Evolutionary conservation across 768 basidiomycete species (phyloP), one percentile per base, ranked within the genome.

Genomic region (Amanita rubescens): DNA sequence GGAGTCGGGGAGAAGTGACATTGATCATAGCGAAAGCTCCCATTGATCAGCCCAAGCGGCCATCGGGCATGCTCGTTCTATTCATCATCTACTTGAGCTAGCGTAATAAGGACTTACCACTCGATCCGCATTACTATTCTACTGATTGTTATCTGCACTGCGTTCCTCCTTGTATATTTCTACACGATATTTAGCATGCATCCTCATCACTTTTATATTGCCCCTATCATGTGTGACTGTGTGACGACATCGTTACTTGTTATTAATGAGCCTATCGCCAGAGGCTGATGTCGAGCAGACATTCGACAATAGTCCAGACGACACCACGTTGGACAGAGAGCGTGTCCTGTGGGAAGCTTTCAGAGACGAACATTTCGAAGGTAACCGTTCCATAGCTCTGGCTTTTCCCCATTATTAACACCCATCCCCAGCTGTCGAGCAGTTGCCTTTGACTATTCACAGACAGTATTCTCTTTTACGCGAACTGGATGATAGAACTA

Each of bases 331-430:
- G 20, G 74, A 78, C 60, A 81, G 77, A 63, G 85, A 85, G 59
- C 75, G 71, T 55, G 81, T 81, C 30, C 74, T 87, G 34, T 88
- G 87, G 86, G 83, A 87, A 43, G 71, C 80, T 35, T 78, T 91
- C 63, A 79, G 80, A 62, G 90, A 91, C 61, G 86, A 91, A 55
- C 81, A 89, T 59, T 82, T 81, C 64, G 90, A 90, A 77, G 79
- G 90, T 85, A n/a, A 39, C 46, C 74, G 57, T 41, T 15, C 30
- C 32, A 45, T 14, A 10, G 27, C 5, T 33, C 44, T 34, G 17
- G 35, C 41, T 15, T 6, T 32, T 30, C 33, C 22, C 32, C 20
- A 38, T 39, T 48, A 51, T 48, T 32, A 34, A 22, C 19, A 35
- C 42, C 5, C 39, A n/a, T n/a, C 42, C 54, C 48, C 30, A 93